phyloP scores from a whole-genome alignment of 192 early-diverging fungal species.

The Coemansia interrupta region DNA sequence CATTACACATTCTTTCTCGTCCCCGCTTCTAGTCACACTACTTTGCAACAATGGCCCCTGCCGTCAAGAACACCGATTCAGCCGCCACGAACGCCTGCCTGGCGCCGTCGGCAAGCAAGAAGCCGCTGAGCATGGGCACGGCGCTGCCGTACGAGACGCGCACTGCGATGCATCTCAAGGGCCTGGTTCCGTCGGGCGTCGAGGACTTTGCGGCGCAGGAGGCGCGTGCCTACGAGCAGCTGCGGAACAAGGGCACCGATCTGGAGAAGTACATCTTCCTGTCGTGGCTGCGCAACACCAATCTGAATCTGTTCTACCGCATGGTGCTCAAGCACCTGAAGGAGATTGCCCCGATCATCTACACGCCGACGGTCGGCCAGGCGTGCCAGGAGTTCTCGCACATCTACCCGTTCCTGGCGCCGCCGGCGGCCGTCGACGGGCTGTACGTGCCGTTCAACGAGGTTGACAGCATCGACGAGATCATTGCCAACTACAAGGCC shows the following conservation, averaged over 20 bases:
- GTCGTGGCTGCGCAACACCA: conserved; percentile 74
- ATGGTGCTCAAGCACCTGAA: conserved; percentile 72
- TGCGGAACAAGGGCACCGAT: conserved; percentile 62
- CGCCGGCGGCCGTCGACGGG: conserved; percentile 73
- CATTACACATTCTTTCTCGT: conserved; percentile 1
- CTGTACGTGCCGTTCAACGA: conserved; percentile 81
- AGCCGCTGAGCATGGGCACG: conserved; percentile 34
- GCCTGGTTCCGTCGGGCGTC: conserved; percentile 69
- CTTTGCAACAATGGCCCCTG: conserved; percentile 27
- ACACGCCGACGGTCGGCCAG: conserved; percentile 78
- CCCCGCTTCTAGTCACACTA: conserved; percentile 11
- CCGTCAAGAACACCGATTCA: conserved; percentile 15
- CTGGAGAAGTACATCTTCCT: conserved; percentile 87
- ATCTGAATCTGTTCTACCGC: conserved; percentile 81
- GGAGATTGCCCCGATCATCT: conserved; percentile 77
- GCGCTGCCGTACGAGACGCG: conserved; percentile 51
- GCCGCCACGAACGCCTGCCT: neutral
- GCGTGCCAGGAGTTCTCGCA: conserved; percentile 87
- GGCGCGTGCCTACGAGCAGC: conserved; percentile 66
- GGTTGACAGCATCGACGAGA: conserved; percentile 67
- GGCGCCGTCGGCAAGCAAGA: conserved; percentile 10
- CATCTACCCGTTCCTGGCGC: conserved; percentile 79
- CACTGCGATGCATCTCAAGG: conserved; percentile 59
- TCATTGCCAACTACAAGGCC: conserved; percentile 76
- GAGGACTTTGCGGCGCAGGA: conserved; percentile 75